Percentiles rank a stretch among this genome's conserved stretches.
Evolutionary conservation across 106 monocot species (phyloP).

Genomic region (Dendrobium huoshanense): DNA sequence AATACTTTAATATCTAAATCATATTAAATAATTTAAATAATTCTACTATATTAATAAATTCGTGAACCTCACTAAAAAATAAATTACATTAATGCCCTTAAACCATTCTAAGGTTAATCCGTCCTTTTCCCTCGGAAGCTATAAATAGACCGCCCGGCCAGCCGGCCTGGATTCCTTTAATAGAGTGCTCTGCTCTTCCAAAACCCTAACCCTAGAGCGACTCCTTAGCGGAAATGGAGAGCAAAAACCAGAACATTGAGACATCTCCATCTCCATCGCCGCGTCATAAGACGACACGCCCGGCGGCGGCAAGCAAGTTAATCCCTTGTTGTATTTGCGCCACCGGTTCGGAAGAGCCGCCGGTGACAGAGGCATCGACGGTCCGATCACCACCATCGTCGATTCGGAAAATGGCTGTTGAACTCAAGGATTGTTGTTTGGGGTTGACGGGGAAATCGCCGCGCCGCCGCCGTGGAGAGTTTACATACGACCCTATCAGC

Average conservation of each 20-base stretch:
- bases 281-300: conserved; percentile 10
- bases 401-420: conserved; percentile 28
- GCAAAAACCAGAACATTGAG: background rate
- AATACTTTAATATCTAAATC: no score
- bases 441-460: background rate
- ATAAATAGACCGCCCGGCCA: background rate
- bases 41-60: no score
- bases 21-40: no score
- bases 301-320: conserved; percentile 24
- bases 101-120: background rate
- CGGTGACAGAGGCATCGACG: background rate
- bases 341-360: background rate
- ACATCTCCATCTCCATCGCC: background rate
- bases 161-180: background rate
- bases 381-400: conserved; percentile 23
- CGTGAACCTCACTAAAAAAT: no score
- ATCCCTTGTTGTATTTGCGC: conserved; percentile 44
- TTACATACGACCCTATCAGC: conserved; percentile 32
- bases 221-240: conserved; percentile 15
- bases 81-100: background rate
- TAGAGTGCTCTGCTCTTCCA: no score
- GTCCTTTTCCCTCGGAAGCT: background rate
- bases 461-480: conserved; percentile 28
- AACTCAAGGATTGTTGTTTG: conserved; percentile 20
- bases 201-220: background rate